Base-by-base conservation (phyloP, 2,329 filamentous ascomycete species). In the Paramyrothecium sp. region DNA sequence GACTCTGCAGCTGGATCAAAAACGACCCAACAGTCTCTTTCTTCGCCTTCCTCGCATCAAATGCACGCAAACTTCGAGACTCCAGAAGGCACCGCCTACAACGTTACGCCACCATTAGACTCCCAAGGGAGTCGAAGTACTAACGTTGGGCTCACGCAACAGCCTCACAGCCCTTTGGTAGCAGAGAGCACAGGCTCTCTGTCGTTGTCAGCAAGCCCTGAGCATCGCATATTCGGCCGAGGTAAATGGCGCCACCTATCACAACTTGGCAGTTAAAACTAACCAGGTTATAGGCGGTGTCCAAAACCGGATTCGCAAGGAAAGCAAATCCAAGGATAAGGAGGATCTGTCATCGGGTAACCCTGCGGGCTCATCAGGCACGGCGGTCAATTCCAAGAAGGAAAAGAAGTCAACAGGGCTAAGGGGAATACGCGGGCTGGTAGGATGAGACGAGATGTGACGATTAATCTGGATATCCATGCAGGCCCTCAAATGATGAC, bases 221-320 rank as follows among this genome's bases (percentile, higher is more conserved):
- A 81, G 38, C 63, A 75, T 62, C 70, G 81, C 52, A 76, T 76
- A 58, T 75, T 79, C 61, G 75, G 80, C 38, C 72, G 77, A 73
- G 75, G 80, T 77, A 70, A 74, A 72, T 71, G 61, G 17, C 11
- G 16, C 19, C 13, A 16, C 30, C 19, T 13, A n/a, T 21, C 41
- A 16, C 7, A 46, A 46, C 13, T 4, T 20, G 61, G 59, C n/a
- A 57, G 60, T 16, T 52, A 62, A 64, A 49, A 65, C 62, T 30
- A 63, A 70, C 26, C 23, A 56, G 19, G 58, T 53, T 51, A 20
- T 63, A 78, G 81, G 80, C 19, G 78, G 79, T 21, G 71, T 80
- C 10, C 79, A 81, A 61, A 82, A 79, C 63, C 67, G 75, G 30
- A 67, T 75, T 1, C 76, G 77, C 3, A 79, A 82, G 62, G 79